phyloP scores from a whole-genome alignment of 169 alveolate species.

The Eimeria tenella region DNA sequence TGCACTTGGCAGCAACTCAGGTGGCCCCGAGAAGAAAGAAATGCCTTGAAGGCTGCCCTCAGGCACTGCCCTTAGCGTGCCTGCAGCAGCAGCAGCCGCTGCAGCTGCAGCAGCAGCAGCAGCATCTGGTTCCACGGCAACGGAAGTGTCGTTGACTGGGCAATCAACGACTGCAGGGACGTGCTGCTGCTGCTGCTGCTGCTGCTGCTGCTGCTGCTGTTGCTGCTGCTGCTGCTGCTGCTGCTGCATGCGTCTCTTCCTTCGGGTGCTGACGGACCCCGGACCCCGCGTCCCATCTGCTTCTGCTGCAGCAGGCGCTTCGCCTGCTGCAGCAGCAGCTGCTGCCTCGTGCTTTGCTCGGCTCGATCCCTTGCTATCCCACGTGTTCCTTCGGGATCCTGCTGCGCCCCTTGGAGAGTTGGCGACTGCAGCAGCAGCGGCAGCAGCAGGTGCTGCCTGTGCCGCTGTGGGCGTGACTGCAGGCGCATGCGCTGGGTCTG shows the following conservation, averaged over 20 bases:
- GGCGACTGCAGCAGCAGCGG: background rate
- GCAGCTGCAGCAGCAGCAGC: conserved; percentile 28
- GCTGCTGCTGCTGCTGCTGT: too few relatives aligned
- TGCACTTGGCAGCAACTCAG: conserved; percentile 30
- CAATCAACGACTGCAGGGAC: too few relatives aligned
- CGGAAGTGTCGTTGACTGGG: too few relatives aligned
- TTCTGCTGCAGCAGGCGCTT: background rate
- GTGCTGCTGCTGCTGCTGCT: too few relatives aligned
- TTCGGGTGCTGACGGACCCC: background rate
- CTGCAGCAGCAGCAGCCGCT: conserved; percentile 5
- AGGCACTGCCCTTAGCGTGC: background rate
- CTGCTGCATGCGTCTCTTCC: background rate
- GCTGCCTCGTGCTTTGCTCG: conserved; percentile 6
- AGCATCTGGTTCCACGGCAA: background rate
- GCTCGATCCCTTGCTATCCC: background rate
- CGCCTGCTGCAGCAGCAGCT: conserved; percentile 3
- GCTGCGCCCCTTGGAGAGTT: background rate
- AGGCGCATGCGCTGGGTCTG: background rate
- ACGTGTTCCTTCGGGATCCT: background rate
- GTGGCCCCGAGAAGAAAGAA: background rate
- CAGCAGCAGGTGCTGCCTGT: background rate
- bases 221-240: too few relatives aligned
- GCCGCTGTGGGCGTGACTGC: background rate
- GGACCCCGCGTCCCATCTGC: background rate
- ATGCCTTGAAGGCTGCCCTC: background rate